A percentile compares a stretch with the other conserved stretches of the same genome.
Evolutionary conservation across 163 green algal species (phyloP).

Genomic region (Volvox carteri): DNA sequence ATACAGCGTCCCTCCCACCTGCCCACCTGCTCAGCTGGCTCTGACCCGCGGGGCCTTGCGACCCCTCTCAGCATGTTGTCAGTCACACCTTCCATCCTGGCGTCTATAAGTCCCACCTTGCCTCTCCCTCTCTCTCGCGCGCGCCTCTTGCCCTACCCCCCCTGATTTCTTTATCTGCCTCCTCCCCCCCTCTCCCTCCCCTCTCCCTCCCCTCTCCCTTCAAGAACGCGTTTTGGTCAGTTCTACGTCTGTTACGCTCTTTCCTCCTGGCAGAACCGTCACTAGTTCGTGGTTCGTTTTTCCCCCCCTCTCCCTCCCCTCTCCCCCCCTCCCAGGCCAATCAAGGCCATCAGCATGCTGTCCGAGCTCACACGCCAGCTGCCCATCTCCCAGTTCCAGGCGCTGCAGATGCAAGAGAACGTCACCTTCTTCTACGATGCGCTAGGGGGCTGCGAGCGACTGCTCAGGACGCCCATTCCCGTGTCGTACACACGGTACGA

Average conservation of each 20-base stretch:
- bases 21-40: too few relatives aligned
- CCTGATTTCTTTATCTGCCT: not conserved
- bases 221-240: too few relatives aligned
- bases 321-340: slow-evolving; percentile 30
- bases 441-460: slow-evolving; percentile 55
- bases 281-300: too few relatives aligned
- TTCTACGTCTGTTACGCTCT: too few relatives aligned
- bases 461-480: slow-evolving; percentile 60
- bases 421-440: slow-evolving; percentile 60
- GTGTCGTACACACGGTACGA: slow-evolving; percentile 54
- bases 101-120: not conserved
- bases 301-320: too few relatives aligned
- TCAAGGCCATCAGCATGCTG: slow-evolving; percentile 56
- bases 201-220: too few relatives aligned
- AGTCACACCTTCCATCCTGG: not conserved
- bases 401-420: slow-evolving; percentile 65
- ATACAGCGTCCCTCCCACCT: too few relatives aligned
- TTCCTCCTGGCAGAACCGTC: too few relatives aligned
- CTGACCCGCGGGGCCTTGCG: too few relatives aligned
- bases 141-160: too few relatives aligned
- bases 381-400: slow-evolving; percentile 54
- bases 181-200: not conserved
- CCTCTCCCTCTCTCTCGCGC: not conserved
- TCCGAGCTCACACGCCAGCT: slow-evolving; percentile 58
- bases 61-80: too few relatives aligned